phyloP scores from a whole-genome alignment of 768 basidiomycete genomes.

The Leucosporidium scottii region DNA sequence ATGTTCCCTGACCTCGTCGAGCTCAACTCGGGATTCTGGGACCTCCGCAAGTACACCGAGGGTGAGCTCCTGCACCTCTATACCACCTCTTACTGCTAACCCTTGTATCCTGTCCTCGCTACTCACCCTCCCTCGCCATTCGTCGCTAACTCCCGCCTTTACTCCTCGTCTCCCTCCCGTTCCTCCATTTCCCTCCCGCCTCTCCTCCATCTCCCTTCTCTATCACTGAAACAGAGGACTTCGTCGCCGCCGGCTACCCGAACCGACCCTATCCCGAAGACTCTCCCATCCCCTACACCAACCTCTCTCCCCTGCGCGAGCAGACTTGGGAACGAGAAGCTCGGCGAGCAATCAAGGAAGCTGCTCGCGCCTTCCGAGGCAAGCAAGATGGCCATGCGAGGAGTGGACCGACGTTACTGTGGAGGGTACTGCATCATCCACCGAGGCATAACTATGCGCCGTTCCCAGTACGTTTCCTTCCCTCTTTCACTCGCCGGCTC shows the following conservation, averaged over 20 bases:
- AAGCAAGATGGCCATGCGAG: conserved; percentile 16
- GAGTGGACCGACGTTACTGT: conserved; percentile 25
- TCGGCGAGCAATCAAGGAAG: conserved; percentile 23
- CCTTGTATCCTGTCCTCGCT: too few relatives aligned
- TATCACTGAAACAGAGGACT: conserved; percentile 24
- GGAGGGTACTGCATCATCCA: conserved; percentile 31
- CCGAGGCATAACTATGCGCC: conserved; percentile 33
- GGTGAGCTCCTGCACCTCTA: conserved; percentile 12
- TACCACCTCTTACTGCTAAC: too few relatives aligned
- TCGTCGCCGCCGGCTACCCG: conserved; percentile 23
- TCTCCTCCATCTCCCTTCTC: background rate
- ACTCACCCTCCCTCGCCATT: too few relatives aligned
- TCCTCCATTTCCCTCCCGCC: too few relatives aligned
- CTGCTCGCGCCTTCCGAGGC: conserved; percentile 15
- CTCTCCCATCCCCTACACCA: conserved; percentile 29
- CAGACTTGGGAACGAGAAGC: conserved; percentile 28
- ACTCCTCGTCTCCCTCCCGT: background rate
- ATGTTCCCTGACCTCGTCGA: conserved; percentile 27
- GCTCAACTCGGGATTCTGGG: conserved; percentile 34
- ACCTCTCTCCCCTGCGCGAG: conserved; percentile 17
- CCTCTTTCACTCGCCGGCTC: too few relatives aligned
- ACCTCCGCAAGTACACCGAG: conserved; percentile 31
- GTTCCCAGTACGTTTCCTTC: conserved; percentile 16
- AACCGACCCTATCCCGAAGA: conserved; percentile 32
- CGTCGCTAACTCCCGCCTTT: background rate